Evolutionary conservation across 495 filamentous ascomycete species (phyloP), one percentile per base, ranked within the genome.

Genomic region (Penicillium atrosanguineum): DNA sequence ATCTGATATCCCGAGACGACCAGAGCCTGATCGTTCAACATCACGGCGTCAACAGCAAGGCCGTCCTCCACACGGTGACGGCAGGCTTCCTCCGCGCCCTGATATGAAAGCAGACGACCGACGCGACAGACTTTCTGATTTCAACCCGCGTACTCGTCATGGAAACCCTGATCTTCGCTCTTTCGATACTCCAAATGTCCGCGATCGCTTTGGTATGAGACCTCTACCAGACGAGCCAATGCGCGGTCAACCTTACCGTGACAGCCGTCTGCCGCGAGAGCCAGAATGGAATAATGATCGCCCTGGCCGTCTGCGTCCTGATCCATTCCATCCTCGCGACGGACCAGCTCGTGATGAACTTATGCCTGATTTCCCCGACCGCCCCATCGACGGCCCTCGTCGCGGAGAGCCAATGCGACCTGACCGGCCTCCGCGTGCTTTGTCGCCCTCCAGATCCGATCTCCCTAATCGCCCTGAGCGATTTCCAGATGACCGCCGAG

Each of bases 151-250:
- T 31, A 68, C 60, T 42, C 70, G 73, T 18, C 72, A 73, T 50
- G 63, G 56, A 26, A 68, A 67, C 12, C 62, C 67, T 45, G 71
- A 74, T n/a, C 71, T 63, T 47, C 66, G 71, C 21, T 50, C 66
- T 1, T 72, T 73, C 44, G 73, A 76, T 14, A 37, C 70, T 40
- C 43, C 67, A 7, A 52, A 45, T 28, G 67, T 60, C 31, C 62
- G 64, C 44, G 74, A 74, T 21, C 65, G 73, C 31, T 72, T 68
- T 44, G 53, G 61, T 16, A 46, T 60, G 19, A 60, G 71, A 52
- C 66, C 70, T 29, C 58, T 61, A 20, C 42, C 60, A 29, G 73
- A 78, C 15, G 74, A 78, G n/a, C 64, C 70, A 11, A 76, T 74
- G 64, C 74, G 69, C 38, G 68, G 67, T 1, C 63, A 64, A n/a